Evolutionary conservation across 1,139 yeast genomes (phyloP), one percentile per base, ranked within the genome.

Genomic region (Wickerhamiella infanticola): DNA sequence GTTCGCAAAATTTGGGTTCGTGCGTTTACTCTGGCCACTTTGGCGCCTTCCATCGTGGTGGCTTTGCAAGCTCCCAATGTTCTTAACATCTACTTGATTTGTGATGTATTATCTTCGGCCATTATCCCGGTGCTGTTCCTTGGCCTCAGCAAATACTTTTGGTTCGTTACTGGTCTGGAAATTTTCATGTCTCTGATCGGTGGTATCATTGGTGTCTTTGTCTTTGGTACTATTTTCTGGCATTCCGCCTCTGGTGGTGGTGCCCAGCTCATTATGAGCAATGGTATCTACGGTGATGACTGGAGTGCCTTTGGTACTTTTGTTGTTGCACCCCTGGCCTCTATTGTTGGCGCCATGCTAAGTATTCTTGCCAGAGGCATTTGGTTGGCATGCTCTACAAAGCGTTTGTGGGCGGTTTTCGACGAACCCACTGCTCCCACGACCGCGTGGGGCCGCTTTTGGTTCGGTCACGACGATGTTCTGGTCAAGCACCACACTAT

Each of bases 221-320:
- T 86, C 42, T 86, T 79, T 61, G 97, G 97, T 41, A 68, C 86
- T 3, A 72, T 83, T 44, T 88, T 85, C 66, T 85, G 48, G 35
- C 44, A 50, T 24, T 31, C 46, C 6, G 36, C 24, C 57, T 90
- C 94, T 5, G 62, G 65, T 48, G 81, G 79, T 50, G 95, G 82
- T n/a, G 72, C 72, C 51, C 69, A 86, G 43, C 61, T 81, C 48
- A 70, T 86, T 49, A 65, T 81, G 42, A 75, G 82, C 75, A 76
- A 84, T 53, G 96, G 96, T 45, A 66, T 88, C 38, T 88, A 88
- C 60, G 68, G 73, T 50, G 75, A 73, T 47, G 96, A 88, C 61
- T 88, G 96, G 96, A 84, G 94, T 57, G 78, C 94, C 0, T 88
- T 86, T 64, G 96, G 94, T 31, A 95, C 96, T 1, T 86, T 86